A percentile compares a stretch with the other conserved stretches of the same genome.
Conservation (phyloP, 331 rosid genomes). For the Quercus lobata region DNA sequence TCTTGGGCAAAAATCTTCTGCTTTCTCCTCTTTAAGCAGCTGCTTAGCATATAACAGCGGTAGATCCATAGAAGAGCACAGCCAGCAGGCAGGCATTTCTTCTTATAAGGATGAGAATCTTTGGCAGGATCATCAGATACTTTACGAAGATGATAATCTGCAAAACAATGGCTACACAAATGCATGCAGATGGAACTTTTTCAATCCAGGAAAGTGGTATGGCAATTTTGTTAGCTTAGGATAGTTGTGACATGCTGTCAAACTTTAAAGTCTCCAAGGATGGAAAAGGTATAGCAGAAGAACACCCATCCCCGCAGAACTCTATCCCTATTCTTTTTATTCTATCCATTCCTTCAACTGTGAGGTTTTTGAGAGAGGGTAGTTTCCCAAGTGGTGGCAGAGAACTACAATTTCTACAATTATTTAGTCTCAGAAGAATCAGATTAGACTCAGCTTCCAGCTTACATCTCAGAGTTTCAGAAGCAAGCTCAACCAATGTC, state of each 20-base stretch:
- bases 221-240: constrained; percentile 24
- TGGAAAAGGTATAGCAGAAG: constrained; percentile 13
- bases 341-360: constrained; percentile 28
- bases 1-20: too few relatives aligned
- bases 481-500: constrained; percentile 29
- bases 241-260: constrained; percentile 22
- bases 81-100: neutral
- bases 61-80: neutral
- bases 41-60: too few relatives aligned
- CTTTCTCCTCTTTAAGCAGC: too few relatives aligned
- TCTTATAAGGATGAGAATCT: neutral
- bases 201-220: constrained; percentile 20
- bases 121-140: neutral
- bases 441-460: constrained; percentile 18
- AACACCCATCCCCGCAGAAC: constrained; percentile 12
- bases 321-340: constrained; percentile 9
- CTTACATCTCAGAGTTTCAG: neutral
- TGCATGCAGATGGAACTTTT: neutral
- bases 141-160: neutral
- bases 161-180: neutral
- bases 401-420: constrained; percentile 14
- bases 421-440: neutral
- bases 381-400: constrained; percentile 26
- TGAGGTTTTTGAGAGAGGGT: constrained; percentile 21
- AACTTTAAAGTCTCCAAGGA: constrained; percentile 25